These are phyloP conservation scores for Cephaloascus albidus DNA, from an alignment of 805 yeast genomes.

Conservation along the genomic window DNA sequence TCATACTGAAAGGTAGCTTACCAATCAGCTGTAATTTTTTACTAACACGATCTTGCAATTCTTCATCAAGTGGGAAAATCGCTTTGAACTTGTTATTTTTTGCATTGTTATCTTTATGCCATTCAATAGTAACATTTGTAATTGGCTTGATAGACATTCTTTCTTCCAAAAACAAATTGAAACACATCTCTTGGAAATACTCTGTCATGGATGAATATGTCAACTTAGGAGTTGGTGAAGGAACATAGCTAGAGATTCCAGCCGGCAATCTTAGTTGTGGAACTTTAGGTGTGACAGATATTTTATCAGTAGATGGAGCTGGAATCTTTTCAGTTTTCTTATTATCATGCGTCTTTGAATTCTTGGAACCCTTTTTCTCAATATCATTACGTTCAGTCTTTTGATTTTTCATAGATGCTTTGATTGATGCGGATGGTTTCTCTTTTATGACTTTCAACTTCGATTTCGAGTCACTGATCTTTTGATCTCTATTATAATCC, in stretches of 20 bases:
- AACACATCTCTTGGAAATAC: conserved; percentile 51
- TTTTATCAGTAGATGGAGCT: no score
- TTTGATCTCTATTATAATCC: no score
- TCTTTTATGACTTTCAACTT: no score
- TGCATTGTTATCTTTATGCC: conserved; percentile 38
- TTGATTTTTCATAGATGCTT: no score
- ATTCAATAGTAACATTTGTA: conserved; percentile 39
- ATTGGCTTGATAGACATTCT: conserved; percentile 35
- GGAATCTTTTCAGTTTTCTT: no score
- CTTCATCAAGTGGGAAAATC: conserved; percentile 33
- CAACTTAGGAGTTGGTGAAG: conserved; percentile 29
- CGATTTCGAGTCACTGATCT: no score
- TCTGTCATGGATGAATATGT: conserved; percentile 38
- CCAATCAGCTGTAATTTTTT: conserved; percentile 44
- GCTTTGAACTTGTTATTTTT: conserved; percentile 29
- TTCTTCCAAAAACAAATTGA: conserved; percentile 57
- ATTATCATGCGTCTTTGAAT: no score
- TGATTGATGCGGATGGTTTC: no score
- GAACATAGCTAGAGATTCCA: conserved; percentile 18
- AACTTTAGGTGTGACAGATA: background rate
- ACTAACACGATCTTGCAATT: conserved; percentile 38
- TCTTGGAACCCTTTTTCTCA: no score
- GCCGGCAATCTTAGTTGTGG: conserved; percentile 10
- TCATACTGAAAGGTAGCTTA: conserved; percentile 48
- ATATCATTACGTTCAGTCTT: no score